Evolutionary conservation across 2,329 filamentous ascomycete species (phyloP).

Genomic region (Trichoderma gracile): DNA sequence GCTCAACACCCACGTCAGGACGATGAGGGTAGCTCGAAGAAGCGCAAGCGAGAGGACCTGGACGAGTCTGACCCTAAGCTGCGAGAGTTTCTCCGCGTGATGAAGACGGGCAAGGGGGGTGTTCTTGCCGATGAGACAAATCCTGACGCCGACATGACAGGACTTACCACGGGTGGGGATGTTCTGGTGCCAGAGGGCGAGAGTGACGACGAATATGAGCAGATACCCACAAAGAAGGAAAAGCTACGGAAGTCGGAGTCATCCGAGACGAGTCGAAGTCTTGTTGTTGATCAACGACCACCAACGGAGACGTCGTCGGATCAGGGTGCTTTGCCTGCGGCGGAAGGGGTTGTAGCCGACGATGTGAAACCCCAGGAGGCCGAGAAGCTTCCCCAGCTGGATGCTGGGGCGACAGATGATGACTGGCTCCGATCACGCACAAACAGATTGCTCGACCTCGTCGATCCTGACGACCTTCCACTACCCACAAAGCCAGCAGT

Average conservation of each 20-base stretch:
- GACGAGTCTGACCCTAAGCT: constrained; percentile 74
- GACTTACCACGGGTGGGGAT: constrained; percentile 29
- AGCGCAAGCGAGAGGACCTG: constrained; percentile 65
- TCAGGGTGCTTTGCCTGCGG: constrained; percentile 9
- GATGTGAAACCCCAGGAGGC: constrained; percentile 30
- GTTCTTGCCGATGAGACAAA: constrained; percentile 38
- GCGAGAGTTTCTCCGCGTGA: constrained; percentile 81
- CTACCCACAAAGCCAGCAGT: constrained; percentile 27
- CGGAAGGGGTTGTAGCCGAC: constrained; percentile 26
- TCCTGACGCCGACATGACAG: constrained; percentile 29
- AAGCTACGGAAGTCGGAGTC: constrained; percentile 46
- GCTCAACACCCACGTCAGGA: constrained; percentile 24
- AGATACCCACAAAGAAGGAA: constrained; percentile 55
- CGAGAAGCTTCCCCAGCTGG: constrained; percentile 32
- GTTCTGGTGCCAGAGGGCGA: constrained; percentile 54
- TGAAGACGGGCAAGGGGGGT: constrained; percentile 58
- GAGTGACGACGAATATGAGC: constrained; percentile 76
- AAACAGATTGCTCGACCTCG: constrained; percentile 78
- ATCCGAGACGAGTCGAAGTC: constrained; percentile 29
- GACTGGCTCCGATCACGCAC: constrained; percentile 93
- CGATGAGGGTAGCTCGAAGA: constrained; percentile 52
- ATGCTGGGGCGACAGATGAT: constrained; percentile 64
- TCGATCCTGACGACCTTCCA: constrained; percentile 67
- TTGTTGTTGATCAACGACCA: constrained; percentile 12
- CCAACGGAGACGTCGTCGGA: constrained; percentile 25